Base-by-base conservation (phyloP, 106 monocot species). In the Dioscorea zingiberensis region DNA sequence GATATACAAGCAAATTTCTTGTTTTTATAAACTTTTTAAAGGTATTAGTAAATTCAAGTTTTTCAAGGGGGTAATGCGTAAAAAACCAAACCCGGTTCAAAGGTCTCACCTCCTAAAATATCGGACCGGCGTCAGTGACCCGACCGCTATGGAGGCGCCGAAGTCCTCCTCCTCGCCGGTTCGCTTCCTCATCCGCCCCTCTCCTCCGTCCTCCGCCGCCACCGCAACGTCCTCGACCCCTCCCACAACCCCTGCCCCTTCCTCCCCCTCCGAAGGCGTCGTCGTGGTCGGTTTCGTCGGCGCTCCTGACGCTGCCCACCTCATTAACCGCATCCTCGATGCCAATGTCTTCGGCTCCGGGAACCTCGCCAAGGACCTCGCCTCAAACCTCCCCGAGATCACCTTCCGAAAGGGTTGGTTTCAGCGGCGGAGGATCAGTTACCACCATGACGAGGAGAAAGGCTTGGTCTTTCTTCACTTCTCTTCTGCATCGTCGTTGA, bases 271-370 rank as follows among this genome's bases (percentile, higher is more conserved):
- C 0, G 77, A 79, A 0, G 95, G 91, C 44, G 80, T 98, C 29
- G 89, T 93, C 11, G 86, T 81, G 18, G 89, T 98, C 2, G 98
- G 98, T 1, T 98, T 98, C 77, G 22, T 98, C 38, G 78, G 82
- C 7, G 70, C 74, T 48, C 69, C 65, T 21, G 83, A 85, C 48
- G 69, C 59, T 11, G 19, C 79, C 7, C 77, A 81, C 48, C 79
- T 98, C 59, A 71, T 84, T 48, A 89, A 98, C 70, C 63, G 78
- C 22, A 69, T 89, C 48, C 68, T 98, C 64, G 98, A 98, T 60
- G 78, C 84, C 30, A 63, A 82, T 66, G 78, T 78, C 45, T 98
- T 98, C 65, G 84, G 85, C 65, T 74, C 78, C 58, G 82, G 68
- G 45, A 55, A 30, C 54, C 66, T 73, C 65, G 83, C 72, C 44